These are phyloP conservation scores for Amaranthus palmeri DNA, from an alignment of 148 eudicot genomes.

Conservation along the genomic window DNA sequence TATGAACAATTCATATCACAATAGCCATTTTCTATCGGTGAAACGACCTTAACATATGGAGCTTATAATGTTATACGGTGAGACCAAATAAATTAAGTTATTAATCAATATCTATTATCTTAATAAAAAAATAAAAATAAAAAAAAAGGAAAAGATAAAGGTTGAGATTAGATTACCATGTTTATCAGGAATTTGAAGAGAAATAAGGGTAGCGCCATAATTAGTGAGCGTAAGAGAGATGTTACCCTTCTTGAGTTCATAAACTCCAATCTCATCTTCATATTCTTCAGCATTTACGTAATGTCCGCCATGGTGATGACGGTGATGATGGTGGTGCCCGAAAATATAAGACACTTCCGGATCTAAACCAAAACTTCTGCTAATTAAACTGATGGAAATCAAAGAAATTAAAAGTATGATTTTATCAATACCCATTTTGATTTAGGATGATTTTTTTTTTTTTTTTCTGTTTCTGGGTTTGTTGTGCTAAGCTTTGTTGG, in stretches of 20 bases:
- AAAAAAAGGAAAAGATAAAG: not conserved
- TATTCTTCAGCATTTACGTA: not conserved
- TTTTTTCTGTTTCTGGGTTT: not conserved
- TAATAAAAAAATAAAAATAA: not conserved
- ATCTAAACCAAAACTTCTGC: conserved; percentile 4
- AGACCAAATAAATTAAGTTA: not conserved
- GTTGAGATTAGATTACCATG: conserved; percentile 37
- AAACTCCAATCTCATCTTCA: conserved; percentile 32
- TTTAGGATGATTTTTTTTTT: not conserved
- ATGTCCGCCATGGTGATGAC: not conserved
- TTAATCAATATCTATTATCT: not conserved
- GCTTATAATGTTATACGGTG: too few relatives aligned
- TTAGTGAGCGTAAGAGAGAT: conserved; percentile 58
- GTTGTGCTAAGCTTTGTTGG: not conserved
- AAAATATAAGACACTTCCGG: not conserved
- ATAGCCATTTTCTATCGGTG: too few relatives aligned
- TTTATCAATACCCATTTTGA: conserved; percentile 4
- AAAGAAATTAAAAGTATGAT: not conserved
- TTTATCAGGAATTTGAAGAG: conserved; percentile 66
- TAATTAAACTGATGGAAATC: conserved; percentile 5
- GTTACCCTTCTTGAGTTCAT: conserved; percentile 55
- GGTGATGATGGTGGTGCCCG: not conserved
- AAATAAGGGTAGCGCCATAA: conserved; percentile 61
- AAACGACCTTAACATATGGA: too few relatives aligned
- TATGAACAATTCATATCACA: too few relatives aligned